Evolutionary conservation across 352 stramenopile species (phyloP), one percentile per base, ranked within the genome.

Genomic region (Globisporangium nagaii): DNA sequence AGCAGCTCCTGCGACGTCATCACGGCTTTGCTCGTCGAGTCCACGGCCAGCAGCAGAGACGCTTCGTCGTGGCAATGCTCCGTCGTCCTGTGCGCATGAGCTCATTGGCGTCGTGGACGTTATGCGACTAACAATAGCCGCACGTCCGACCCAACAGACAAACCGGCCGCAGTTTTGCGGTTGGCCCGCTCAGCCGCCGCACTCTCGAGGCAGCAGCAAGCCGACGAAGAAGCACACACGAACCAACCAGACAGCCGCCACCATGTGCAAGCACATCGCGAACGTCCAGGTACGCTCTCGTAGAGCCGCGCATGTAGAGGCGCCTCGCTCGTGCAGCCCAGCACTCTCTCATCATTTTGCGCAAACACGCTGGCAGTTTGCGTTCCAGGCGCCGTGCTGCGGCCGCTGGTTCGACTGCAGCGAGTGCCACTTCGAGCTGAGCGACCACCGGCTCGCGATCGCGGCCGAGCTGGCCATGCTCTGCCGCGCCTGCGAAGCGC

Each of bases 371-470:
- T 19, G 22, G 32, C 37, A 90, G 78, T 77, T 79, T 34, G 67
- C 76, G 8, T 90, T 89, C 63, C 77, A 62, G 36, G 71, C 79
- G 27, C 73, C 79, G 42, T 89, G 81, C 63, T 92, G 79, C 63
- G 71, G 66, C 15, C 79, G 75, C 40, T 92, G 77, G 81, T 92
- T 89, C 54, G 79, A 90, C 58, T 92, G 79, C 65, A 84, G 65
- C 51, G 75, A 86, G 56, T 88, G 82, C 44, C 79, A 92, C 53
- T 84, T 82, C 39, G 77, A 89, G 58, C 60, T 75, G 11, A 83
- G 71, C 42, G 70, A 86, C 49, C 73, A 92, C 50, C 53, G 68
- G 22, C 62, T 88, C 22, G 45, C 53, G n/a, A 22, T 53, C 11
- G 66, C 73, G 12, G 45, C 47, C 0, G 71, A 88, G 66, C 71